Percentiles rank a stretch among this genome's conserved stretches.
phyloP scores from a whole-genome alignment of 2,329 filamentous ascomycete species.

The Fragosphaeria purpurea region DNA sequence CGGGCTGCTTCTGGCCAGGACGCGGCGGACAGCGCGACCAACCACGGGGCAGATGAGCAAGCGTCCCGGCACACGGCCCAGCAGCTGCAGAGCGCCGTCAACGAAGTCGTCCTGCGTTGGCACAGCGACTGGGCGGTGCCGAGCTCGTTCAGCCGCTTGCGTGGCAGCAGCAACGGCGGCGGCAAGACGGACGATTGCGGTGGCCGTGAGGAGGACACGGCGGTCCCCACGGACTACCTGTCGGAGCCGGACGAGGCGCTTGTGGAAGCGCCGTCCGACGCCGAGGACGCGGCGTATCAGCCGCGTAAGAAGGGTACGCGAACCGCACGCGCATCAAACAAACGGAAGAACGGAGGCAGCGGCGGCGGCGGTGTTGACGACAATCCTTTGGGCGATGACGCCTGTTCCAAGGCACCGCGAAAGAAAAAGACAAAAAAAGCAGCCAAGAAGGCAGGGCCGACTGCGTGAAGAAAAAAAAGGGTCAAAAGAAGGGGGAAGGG shows the following conservation, averaged over 20 bases:
- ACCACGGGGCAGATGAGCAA: too few species aligned
- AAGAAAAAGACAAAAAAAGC: background rate
- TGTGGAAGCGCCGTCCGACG: background rate
- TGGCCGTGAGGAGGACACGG: background rate
- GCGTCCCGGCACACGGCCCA: too few species aligned
- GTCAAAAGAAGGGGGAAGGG: too few species aligned
- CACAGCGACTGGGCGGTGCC: constrained; percentile 4
- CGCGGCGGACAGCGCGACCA: too few species aligned
- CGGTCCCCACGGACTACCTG: constrained; percentile 1
- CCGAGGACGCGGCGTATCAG: background rate
- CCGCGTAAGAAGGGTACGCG: too few species aligned
- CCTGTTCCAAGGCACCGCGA: background rate
- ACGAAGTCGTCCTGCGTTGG: background rate
- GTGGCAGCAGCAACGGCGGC: background rate
- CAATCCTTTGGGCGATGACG: too few species aligned
- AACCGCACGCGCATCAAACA: background rate
- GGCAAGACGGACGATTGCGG: background rate
- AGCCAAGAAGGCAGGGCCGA: too few species aligned
- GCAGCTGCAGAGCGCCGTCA: background rate
- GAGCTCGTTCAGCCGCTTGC: background rate
- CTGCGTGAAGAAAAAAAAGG: too few species aligned
- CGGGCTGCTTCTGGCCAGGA: too few species aligned
- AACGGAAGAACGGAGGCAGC: background rate
- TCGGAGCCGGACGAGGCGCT: background rate
- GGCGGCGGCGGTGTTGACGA: background rate